Evolutionary conservation across 1,284 basidiomycete species (phyloP), one percentile per base, ranked within the genome.

Genomic region (Heliocybe sulcata): DNA sequence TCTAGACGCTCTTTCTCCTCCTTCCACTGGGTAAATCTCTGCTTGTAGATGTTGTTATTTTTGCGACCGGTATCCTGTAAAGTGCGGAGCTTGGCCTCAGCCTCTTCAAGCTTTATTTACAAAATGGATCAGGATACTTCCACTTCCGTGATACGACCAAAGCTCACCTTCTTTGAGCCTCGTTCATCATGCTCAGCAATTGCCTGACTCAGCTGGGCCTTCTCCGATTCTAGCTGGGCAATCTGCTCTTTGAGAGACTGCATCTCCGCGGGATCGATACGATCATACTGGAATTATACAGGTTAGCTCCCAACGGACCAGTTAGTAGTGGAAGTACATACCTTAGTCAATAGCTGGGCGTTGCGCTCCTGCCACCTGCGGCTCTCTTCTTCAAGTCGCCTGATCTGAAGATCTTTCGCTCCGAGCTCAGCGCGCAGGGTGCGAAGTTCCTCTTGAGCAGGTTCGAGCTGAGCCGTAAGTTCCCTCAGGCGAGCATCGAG

Each of bases 361-460:
- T 92, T 92, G 12, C 94, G 83, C 54, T 88, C 83, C 69, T 94
- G 90, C 92, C 93, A 95, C 58, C 82, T 82, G 48, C 79, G 81
- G 61, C 81, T 87, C 70, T 95, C 92, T 53, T 83, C 85, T 66
- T 93, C 88, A 26, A 94, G 74, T 10, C 87, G 80, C 38, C 75
- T 71, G 58, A 94, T 76, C 56, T 92, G 89, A 22, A 75, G 77
- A 60, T 83, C 81, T 53, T 81, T 79, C 2, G 87, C 81, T 56
- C 88, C 83, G 9, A 93, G 71, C 62, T 95, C 92, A 6, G 90
- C 90, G 52, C 82, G 77, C 1, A 85, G 75, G 11, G 80, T 68
- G 23, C 81, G 82, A 1, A 85, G 76, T 65, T 90, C 77, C 64
- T 91, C 88, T 61, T 86, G 85, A 2, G 85, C 74, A 2, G 93